A percentile compares a stretch with the other conserved stretches of the same genome.
phyloP scores from a whole-genome alignment of 2,329 filamentous ascomycete species.

The Elsinoe perseae region DNA sequence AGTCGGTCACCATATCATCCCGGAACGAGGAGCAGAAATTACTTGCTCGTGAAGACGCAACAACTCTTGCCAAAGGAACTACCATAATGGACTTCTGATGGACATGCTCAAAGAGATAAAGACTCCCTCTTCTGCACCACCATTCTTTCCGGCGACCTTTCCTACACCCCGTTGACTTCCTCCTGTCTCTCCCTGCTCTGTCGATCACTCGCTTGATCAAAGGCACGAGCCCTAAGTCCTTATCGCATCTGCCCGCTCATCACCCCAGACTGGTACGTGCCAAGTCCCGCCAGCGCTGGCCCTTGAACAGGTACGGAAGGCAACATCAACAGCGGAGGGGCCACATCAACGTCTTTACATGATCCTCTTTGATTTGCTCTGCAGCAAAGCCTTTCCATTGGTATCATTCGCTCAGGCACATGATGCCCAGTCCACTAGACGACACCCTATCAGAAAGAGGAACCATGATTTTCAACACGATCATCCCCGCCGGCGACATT shows the following conservation, averaged over 20 bases:
- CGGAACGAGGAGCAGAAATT: background rate
- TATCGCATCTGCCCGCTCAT: constrained; percentile 10
- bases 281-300: constrained; percentile 3
- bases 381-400: background rate
- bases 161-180: no score
- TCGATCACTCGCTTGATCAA: constrained; percentile 6
- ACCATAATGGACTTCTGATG: constrained; percentile 10
- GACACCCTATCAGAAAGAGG: background rate
- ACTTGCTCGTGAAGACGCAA: background rate
- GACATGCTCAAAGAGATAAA: background rate
- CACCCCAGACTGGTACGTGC: background rate
- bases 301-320: constrained; percentile 10
- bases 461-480: constrained; percentile 5
- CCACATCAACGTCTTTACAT: constrained; percentile 8
- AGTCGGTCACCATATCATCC: background rate
- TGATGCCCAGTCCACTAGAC: background rate
- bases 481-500: background rate
- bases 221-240: background rate
- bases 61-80: background rate
- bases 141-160: background rate
- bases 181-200: background rate
- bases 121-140: background rate
- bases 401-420: constrained; percentile 1
- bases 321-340: background rate
- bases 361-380: background rate